Evolutionary conservation across 106 monocot genomes (phyloP).

Genomic region (Narthecium ossifragum): DNA sequence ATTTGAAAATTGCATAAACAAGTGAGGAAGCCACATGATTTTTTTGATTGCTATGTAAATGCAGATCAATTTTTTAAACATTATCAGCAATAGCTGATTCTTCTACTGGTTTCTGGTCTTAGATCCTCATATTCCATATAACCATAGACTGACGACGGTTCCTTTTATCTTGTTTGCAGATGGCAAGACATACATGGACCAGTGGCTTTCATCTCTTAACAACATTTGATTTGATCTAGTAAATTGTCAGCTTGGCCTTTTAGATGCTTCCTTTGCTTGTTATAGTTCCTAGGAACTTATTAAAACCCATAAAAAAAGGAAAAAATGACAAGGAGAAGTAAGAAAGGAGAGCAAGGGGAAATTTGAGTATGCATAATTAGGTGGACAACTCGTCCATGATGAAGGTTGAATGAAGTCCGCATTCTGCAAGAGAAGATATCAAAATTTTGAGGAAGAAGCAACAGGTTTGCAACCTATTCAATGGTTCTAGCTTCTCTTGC

Average conservation of each 20-base stretch:
- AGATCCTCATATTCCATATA: not conserved
- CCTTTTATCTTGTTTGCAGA: constrained; percentile 22
- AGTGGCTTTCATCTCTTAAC: constrained; percentile 44
- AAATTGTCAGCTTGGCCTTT: not conserved
- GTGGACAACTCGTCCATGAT: no score
- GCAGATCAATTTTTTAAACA: no score
- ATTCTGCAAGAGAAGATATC: no score
- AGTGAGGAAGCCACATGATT: no score
- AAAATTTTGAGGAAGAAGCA: no score
- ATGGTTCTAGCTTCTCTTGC: not conserved
- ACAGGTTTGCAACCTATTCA: not conserved
- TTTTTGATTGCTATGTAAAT: no score
- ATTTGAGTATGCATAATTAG: not conserved
- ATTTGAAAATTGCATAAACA: no score
- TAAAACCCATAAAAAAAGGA: not conserved
- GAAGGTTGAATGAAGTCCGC: no score
- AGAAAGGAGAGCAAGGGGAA: not conserved
- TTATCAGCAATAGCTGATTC: not conserved
- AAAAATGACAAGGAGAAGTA: constrained; percentile 3
- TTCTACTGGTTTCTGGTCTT: not conserved
- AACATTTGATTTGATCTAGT: constrained; percentile 5
- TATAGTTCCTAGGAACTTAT: not conserved
- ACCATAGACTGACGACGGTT: not conserved
- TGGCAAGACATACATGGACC: constrained; percentile 29
- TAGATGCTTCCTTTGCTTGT: not conserved